Base-by-base conservation (phyloP, 139 green algal species). In the Micractinium sp. region DNA sequence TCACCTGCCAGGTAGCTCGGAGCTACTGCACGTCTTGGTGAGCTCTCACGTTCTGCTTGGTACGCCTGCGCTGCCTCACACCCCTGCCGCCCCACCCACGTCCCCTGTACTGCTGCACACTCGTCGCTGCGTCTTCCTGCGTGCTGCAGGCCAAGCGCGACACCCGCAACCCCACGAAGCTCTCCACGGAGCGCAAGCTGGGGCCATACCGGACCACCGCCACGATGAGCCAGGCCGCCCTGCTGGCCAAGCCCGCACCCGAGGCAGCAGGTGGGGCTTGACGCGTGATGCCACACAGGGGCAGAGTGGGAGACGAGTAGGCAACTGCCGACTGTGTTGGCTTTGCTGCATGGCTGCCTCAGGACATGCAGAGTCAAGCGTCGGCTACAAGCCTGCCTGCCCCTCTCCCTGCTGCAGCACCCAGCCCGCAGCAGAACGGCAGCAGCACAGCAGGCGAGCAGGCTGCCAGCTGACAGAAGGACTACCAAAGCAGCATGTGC, bases 111-210 rank as follows among this genome's bases (percentile, higher is more conserved):
- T 56, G 47, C 47, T 18, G 15, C 1, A 33, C 67, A 75, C 1
- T 1, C 14, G 25, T 33, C 9, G 67, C 67, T 35, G 23, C 25
- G 23, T 29, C 73, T 13, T 1, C 31, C 31, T 31, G 12, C 31
- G 31, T 3, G 1, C 39, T 60, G 71, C 88, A 86, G 80, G 67
- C 81, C 41, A 75, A 95, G 92, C 47, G 92, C 88, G 96, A 98
- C 89, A 98, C 95, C 4, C 92, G 94, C 61, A 98, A 98, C 94
- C 92, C 87, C 60, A 97, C 95, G 0, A 91, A 91, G 87, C 92
- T 97, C 79, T 91, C 85, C n/a, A 85, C 87, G 14, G 92, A 96
- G 66, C 91, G 96, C 33, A 76, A 90, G 27, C 31, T 89, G 41
- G 91, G 89, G 0, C 61, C 84, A 33, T 92, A 77, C 41, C 74